Evolutionary conservation across 345 rosid species (phyloP).

Genomic region (Iberis pinnata): DNA sequence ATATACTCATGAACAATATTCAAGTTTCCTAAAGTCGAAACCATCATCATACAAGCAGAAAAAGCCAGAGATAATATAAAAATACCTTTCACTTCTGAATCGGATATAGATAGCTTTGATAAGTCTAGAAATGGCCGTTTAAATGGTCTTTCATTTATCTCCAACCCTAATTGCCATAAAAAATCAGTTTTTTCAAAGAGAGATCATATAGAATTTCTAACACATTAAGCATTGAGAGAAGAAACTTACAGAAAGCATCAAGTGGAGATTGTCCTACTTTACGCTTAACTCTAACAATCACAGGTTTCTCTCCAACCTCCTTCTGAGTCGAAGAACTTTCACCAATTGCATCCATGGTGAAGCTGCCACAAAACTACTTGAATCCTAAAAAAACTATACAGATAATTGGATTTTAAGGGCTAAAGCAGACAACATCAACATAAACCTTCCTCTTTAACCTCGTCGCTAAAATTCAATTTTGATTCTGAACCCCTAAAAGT

Average conservation of each 20-base stretch:
- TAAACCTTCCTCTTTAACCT: no score
- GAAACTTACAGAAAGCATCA: slow-evolving; percentile 54
- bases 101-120: slow-evolving; percentile 44
- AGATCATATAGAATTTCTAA: no score
- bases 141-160: slow-evolving; percentile 66
- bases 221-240: no score
- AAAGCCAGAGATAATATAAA: background rate
- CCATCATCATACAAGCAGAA: slow-evolving; percentile 1
- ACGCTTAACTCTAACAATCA: slow-evolving; percentile 62
- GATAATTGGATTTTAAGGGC: no score
- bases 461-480: no score
- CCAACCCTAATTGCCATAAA: slow-evolving; percentile 48
- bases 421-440: no score
- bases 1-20: background rate
- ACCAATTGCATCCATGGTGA: slow-evolving; percentile 30
- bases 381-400: no score
- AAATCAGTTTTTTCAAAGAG: background rate
- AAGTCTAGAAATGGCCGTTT: slow-evolving; percentile 55
- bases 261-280: slow-evolving; percentile 40
- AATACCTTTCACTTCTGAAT: slow-evolving; percentile 40
- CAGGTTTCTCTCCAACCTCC: slow-evolving; percentile 39
- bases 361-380: no score
- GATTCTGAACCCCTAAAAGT: no score
- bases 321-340: slow-evolving; percentile 33
- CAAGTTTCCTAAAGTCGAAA: background rate